Percentiles rank a stretch among this genome's conserved stretches.
phyloP scores from a whole-genome alignment of 495 filamentous ascomycete genomes.

The Neurospora sp. region DNA sequence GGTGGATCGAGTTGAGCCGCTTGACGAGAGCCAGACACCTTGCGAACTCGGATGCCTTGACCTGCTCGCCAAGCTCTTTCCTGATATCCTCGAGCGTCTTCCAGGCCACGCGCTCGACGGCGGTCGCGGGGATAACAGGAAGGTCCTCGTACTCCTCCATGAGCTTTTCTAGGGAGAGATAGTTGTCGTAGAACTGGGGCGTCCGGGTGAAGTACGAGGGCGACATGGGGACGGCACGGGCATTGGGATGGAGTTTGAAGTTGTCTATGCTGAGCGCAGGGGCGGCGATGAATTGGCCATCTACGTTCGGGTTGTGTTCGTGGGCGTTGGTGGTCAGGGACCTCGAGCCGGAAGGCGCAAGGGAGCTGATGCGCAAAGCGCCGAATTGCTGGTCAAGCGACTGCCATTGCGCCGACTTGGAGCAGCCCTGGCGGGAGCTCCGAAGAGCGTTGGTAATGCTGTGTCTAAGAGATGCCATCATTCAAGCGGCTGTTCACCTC shows the following conservation, averaged over 20 bases:
- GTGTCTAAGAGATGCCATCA: slow-evolving; percentile 23
- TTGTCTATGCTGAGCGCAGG: neutral
- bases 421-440: slow-evolving; percentile 7
- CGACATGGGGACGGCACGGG: slow-evolving; percentile 72
- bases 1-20: slow-evolving; percentile 77
- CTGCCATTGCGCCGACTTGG: slow-evolving; percentile 9
- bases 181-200: slow-evolving; percentile 76
- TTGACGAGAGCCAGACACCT: slow-evolving; percentile 65
- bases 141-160: slow-evolving; percentile 59
- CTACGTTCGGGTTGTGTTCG: slow-evolving; percentile 16
- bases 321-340: slow-evolving; percentile 13
- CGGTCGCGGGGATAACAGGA: slow-evolving; percentile 49
- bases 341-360: slow-evolving; percentile 4
- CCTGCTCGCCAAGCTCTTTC: slow-evolving; percentile 59
- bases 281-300: slow-evolving; percentile 14
- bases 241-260: slow-evolving; percentile 16
- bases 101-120: slow-evolving; percentile 77
- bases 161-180: slow-evolving; percentile 61
- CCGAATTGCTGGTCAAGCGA: slow-evolving; percentile 20
- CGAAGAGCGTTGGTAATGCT: slow-evolving; percentile 16
- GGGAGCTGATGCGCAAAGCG: slow-evolving; percentile 10
- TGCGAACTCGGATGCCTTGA: slow-evolving; percentile 71
- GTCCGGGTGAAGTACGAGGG: slow-evolving; percentile 88
- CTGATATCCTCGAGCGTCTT: slow-evolving; percentile 68
- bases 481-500: slow-evolving; percentile 8